phyloP scores from a whole-genome alignment of 306 rosid genomes.

The Rubus parviflorus region DNA sequence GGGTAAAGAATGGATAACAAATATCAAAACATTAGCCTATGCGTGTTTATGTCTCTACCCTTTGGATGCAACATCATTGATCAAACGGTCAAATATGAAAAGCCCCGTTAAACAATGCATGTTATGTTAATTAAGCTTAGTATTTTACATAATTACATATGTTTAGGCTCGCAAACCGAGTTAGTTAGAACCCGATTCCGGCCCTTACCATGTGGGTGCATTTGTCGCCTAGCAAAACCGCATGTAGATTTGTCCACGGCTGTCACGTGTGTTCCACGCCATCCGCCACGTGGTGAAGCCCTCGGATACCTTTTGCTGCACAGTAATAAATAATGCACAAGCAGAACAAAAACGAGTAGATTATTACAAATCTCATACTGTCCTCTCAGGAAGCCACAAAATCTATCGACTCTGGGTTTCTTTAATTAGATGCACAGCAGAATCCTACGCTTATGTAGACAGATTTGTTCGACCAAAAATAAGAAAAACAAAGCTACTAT shows the following conservation, averaged over 20 bases:
- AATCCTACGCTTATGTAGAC: neutral
- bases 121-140: neutral
- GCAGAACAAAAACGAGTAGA: constrained; percentile 2
- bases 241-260: constrained; percentile 8
- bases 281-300: constrained; percentile 45
- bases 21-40: too few species aligned
- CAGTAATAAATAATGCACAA: neutral
- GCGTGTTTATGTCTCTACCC: too few species aligned
- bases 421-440: neutral
- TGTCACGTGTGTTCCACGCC: neutral
- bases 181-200: neutral
- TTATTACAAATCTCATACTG: neutral
- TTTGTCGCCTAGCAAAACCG: constrained; percentile 22
- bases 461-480: too few species aligned
- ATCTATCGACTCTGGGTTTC: neutral
- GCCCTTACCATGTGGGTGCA: constrained; percentile 35
- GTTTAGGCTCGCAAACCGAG: constrained; percentile 19
- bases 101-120: neutral
- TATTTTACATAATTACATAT: neutral
- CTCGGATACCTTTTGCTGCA: constrained; percentile 44
- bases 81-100: too few species aligned
- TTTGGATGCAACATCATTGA: too few species aligned
- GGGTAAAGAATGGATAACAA: neutral
- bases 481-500: too few species aligned
- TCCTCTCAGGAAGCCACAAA: neutral